Evolutionary conservation across 1,284 basidiomycete species (phyloP).

Genomic region (Athelia sp.): DNA sequence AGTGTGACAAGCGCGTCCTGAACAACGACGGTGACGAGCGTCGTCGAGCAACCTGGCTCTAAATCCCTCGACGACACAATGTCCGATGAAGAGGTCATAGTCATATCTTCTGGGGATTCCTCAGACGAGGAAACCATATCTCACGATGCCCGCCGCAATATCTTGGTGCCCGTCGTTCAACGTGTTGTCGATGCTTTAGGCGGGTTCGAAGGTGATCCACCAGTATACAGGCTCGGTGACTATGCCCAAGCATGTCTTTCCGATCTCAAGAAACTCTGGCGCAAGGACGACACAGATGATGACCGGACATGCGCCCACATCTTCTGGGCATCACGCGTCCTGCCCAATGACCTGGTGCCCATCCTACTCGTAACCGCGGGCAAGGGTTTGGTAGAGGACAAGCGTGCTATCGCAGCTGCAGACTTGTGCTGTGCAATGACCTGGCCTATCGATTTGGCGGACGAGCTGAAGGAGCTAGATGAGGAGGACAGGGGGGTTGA

Average conservation of each 20-base stretch:
- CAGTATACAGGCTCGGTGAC: slow-evolving; percentile 78
- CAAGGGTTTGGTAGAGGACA: slow-evolving; percentile 70
- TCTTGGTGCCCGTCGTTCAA: slow-evolving; percentile 62
- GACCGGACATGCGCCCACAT: slow-evolving; percentile 91
- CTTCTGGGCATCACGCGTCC: slow-evolving; percentile 78
- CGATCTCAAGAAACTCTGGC: slow-evolving; percentile 92
- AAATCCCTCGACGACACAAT: neutral
- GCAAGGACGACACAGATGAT: slow-evolving; percentile 92
- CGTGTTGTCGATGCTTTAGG: slow-evolving; percentile 75
- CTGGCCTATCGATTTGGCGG: slow-evolving; percentile 93
- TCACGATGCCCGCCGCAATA: slow-evolving; percentile 36
- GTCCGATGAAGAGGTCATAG: neutral
- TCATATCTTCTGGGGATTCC: slow-evolving; percentile 5
- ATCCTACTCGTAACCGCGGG: slow-evolving; percentile 79
- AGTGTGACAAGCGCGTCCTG: too few relatives aligned
- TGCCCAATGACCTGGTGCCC: slow-evolving; percentile 82
- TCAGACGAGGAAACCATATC: slow-evolving; percentile 11
- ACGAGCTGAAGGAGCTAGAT: slow-evolving; percentile 87
- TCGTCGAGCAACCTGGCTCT: too few relatives aligned
- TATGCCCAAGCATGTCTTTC: slow-evolving; percentile 81
- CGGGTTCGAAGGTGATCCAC: slow-evolving; percentile 51
- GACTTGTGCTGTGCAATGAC: slow-evolving; percentile 94
- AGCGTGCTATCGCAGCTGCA: slow-evolving; percentile 79
- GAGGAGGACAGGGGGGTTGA: slow-evolving; percentile 76
- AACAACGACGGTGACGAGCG: too few relatives aligned